Percentiles rank a stretch among this genome's conserved stretches.
These are phyloP conservation scores for Cenchrus fungigraminus DNA, from an alignment of 176 grass and related monocot genomes.

Conservation along the genomic window DNA sequence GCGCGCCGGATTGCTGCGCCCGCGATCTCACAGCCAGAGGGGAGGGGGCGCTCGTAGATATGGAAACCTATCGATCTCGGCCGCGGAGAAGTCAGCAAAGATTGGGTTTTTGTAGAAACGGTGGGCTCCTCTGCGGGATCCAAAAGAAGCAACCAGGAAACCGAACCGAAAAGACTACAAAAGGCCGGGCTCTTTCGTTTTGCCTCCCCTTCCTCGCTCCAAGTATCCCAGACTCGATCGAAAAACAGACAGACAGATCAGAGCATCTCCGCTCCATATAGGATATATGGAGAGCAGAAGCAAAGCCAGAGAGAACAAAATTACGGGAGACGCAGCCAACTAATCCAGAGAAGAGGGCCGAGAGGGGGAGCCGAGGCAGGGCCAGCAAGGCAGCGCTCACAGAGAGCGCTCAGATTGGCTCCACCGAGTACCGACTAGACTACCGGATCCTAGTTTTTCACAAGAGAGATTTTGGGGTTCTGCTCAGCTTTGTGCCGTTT, in stretches of 20 bases:
- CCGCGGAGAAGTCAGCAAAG: conserved; percentile 32
- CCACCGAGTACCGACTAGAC: too few species aligned
- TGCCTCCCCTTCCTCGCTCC: conserved; percentile 19
- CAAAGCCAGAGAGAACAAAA: conserved; percentile 35
- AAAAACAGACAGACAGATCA: conserved; percentile 40
- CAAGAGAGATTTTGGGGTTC: too few species aligned
- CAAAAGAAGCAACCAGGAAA: conserved; percentile 55
- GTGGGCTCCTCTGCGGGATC: conserved; percentile 50
- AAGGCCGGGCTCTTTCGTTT: conserved; percentile 37
- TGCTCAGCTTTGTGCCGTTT: too few species aligned
- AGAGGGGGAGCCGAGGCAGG: conserved; percentile 37
- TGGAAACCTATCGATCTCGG: conserved; percentile 48
- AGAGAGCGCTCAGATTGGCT: too few species aligned
- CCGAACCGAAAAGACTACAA: conserved; percentile 37
- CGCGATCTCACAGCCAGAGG: conserved; percentile 19
- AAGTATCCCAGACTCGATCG: conserved; percentile 34
- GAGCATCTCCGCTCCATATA: conserved; percentile 26
- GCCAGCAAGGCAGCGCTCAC: conserved; percentile 50
- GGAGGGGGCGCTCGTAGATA: conserved; percentile 38
- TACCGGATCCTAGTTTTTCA: too few species aligned
- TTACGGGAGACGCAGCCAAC: conserved; percentile 14
- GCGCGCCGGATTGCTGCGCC: conserved; percentile 33
- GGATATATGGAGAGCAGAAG: conserved; percentile 29
- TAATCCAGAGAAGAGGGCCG: neutral
- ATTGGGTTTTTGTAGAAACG: conserved; percentile 47